phyloP scores from a whole-genome alignment of 2,329 filamentous ascomycete species.

The Trichoderma aggressivum region DNA sequence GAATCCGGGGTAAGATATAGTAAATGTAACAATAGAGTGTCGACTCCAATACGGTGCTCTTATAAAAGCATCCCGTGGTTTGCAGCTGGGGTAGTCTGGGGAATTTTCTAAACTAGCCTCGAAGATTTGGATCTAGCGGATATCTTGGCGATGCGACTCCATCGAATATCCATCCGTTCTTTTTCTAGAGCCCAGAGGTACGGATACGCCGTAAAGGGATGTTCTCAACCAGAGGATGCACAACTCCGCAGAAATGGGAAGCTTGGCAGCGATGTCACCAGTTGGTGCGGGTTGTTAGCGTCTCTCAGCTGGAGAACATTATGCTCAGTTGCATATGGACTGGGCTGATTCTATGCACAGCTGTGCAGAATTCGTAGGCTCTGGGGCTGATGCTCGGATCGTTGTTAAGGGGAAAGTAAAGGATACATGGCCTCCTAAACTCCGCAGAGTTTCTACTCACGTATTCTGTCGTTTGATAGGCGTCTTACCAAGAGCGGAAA shows the following conservation, averaged over 20 bases:
- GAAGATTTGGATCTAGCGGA: background rate
- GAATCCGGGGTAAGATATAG: background rate
- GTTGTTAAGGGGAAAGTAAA: background rate
- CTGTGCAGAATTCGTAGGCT: background rate
- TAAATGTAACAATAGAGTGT: background rate
- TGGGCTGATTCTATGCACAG: background rate
- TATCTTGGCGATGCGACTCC: background rate
- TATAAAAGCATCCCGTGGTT: background rate
- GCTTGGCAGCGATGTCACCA: background rate
- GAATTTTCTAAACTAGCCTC: background rate
- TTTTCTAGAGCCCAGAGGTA: background rate
- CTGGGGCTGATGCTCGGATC: background rate
- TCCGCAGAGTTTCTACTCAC: background rate
- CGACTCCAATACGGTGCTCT: background rate
- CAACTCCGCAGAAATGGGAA: background rate
- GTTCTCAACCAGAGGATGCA: background rate
- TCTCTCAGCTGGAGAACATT: background rate
- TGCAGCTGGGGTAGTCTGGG: background rate
- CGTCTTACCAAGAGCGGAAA: background rate
- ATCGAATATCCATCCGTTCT: background rate
- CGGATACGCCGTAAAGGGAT: background rate
- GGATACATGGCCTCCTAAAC: background rate
- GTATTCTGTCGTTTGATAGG: background rate
- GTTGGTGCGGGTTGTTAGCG: background rate
- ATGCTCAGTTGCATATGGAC: background rate